Evolutionary conservation across 1,284 basidiomycete species (phyloP), one percentile per base, ranked within the genome.

Genomic region (Meripilus lineatus): DNA sequence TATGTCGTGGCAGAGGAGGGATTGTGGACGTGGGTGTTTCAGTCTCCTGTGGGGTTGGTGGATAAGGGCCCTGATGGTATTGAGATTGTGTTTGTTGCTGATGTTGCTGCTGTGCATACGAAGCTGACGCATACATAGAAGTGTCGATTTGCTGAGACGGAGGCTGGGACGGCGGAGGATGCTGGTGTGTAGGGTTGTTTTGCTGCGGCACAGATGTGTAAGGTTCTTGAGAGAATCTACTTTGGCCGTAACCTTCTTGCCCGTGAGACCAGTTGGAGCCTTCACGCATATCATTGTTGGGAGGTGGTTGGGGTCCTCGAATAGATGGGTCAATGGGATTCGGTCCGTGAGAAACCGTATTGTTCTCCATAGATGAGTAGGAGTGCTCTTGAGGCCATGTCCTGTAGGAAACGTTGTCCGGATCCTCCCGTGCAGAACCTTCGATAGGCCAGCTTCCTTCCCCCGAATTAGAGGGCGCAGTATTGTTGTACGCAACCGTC

Each of bases 1-100:
- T 76, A 56, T 81, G 79, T 17, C 81, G 71, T 18, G 79, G 72
- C 44, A 75, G 66, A 28, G 77, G 71, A 30, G 66, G 62, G 13
- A 63, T 61, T 7, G 67, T 61, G 26, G 62, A 63, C 41, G 54
- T 58, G 50, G 56, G 55, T 58, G 51, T 59, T 33, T 65, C 58
- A 21, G 58, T 51, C 50, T 59, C 58, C 37, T 62, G 64, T 17
- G 55, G 51, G 47, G 24, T 42, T n/a, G 54, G 51, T 47, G 17
- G 37, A 21, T 60, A 62, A 35, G 55, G 47, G 23, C 52, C 55
- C 37, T 52, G 54, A 20, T 59, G 53, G 39, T 60, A 61, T 23
- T 57, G 52, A 42, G 55, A 50, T 51, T 58, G 57, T n/a, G 52
- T 49, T 45, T 54, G 57, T 24, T 58, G 57, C 37, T 58, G 56